Conservation (phyloP, 768 basidiomycete species). For the Collybia sp. region DNA sequence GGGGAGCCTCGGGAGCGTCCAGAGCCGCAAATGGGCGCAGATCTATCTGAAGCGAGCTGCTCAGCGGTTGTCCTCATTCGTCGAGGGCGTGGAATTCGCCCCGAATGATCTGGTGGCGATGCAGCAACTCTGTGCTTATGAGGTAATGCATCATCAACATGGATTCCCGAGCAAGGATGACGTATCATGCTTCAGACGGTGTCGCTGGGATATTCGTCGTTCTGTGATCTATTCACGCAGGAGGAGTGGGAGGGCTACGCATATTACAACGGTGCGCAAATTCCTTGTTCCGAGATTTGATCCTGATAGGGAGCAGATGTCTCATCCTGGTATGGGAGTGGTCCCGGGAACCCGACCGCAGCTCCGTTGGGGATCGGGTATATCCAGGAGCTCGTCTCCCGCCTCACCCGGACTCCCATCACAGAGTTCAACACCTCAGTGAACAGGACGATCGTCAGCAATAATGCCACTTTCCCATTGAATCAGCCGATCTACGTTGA, state of each 20-base stretch:
- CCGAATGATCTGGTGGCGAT: slow-evolving; percentile 51
- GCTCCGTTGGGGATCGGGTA: slow-evolving; percentile 63
- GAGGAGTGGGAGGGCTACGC: slow-evolving; percentile 80
- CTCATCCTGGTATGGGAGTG: slow-evolving; percentile 58
- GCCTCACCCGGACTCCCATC: slow-evolving; percentile 60
- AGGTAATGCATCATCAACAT: slow-evolving; percentile 34
- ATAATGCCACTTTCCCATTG: slow-evolving; percentile 48
- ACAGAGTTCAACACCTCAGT: slow-evolving; percentile 52
- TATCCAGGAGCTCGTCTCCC: slow-evolving; percentile 68
- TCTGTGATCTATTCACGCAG: slow-evolving; percentile 75
- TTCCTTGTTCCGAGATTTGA: background rate
- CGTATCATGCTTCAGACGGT: slow-evolving; percentile 49
- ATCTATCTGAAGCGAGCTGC: slow-evolving; percentile 57
- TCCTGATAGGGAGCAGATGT: slow-evolving; percentile 28
- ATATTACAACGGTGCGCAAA: slow-evolving; percentile 39
- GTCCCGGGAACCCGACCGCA: slow-evolving; percentile 65
- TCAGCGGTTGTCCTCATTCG: slow-evolving; percentile 41
- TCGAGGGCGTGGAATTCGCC: slow-evolving; percentile 49
- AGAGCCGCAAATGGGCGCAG: slow-evolving; percentile 50
- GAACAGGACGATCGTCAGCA: slow-evolving; percentile 62
- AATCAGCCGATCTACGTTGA: slow-evolving; percentile 66
- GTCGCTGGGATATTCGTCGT: slow-evolving; percentile 70
- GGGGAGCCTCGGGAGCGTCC: slow-evolving; percentile 32
- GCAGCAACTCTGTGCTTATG: slow-evolving; percentile 72
- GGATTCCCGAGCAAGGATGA: background rate